Conservation (phyloP, 306 rosid species). For the Vigna angularis region DNA sequence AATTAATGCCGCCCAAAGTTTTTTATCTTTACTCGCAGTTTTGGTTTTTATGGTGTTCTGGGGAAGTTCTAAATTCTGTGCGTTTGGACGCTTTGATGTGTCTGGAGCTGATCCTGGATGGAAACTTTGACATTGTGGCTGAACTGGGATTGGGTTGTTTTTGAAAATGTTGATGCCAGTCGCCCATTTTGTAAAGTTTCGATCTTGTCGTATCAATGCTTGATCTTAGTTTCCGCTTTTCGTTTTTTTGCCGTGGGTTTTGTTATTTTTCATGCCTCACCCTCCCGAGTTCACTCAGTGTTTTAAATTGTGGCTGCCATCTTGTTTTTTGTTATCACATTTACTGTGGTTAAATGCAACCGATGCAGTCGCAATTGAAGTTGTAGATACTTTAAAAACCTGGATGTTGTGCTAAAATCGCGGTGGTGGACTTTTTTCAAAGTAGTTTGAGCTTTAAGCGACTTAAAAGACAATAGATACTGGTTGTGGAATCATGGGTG, state of each 20-base stretch:
- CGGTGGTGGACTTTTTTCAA: no score
- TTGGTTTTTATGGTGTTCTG: neutral
- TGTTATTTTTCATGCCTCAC: constrained; percentile 6
- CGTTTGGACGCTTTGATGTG: neutral
- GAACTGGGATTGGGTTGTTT: neutral
- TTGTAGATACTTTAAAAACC: neutral
- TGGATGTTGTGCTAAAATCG: neutral
- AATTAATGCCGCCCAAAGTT: neutral
- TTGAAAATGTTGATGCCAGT: neutral
- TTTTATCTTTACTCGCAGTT: neutral
- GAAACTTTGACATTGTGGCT: neutral
- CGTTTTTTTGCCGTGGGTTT: neutral
- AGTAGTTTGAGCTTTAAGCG: neutral
- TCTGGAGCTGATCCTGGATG: neutral
- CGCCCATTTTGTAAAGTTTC: constrained; percentile 12
- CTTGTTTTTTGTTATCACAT: neutral
- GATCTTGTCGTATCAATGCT: neutral
- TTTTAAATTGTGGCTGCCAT: neutral
- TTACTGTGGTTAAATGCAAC: neutral
- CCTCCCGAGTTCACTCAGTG: neutral
- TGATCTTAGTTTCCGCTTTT: neutral
- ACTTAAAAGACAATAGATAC: neutral
- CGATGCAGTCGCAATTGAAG: neutral
- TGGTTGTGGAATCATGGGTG: neutral
- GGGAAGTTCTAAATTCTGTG: no score